Percentiles rank a stretch among this genome's conserved stretches.
Evolutionary conservation across 2,329 filamentous ascomycete species (phyloP).

Genomic region (Alternaria alternata): DNA sequence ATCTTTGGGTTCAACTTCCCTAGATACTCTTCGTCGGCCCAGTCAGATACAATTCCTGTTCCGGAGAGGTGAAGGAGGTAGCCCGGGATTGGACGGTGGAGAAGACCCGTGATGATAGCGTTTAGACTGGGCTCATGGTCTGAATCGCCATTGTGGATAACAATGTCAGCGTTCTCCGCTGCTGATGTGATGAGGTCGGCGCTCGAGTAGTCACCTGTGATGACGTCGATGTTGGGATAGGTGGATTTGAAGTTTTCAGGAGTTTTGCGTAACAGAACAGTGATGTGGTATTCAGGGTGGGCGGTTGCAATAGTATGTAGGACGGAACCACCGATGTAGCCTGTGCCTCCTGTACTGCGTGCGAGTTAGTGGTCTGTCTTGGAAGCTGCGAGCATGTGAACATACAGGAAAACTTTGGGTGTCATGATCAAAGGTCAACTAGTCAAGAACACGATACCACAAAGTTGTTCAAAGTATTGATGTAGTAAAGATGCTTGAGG

Average conservation of each 20-base stretch:
- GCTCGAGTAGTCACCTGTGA: conserved; percentile 60
- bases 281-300: conserved; percentile 59
- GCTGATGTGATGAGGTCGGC: conserved; percentile 55
- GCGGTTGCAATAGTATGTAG: conserved; percentile 56
- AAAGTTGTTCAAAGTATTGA: too few relatives aligned
- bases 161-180: conserved; percentile 59
- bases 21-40: conserved; percentile 43
- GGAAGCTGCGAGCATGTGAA: neutral
- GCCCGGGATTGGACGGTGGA: conserved; percentile 52
- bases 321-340: conserved; percentile 63
- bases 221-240: conserved; percentile 56
- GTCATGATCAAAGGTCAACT: too few relatives aligned
- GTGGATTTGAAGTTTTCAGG: conserved; percentile 34
- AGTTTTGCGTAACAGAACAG: conserved; percentile 55
- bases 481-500: too few relatives aligned
- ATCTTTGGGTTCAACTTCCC: conserved; percentile 47
- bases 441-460: too few relatives aligned
- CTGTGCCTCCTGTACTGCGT: conserved; percentile 59
- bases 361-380: neutral
- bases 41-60: conserved; percentile 62
- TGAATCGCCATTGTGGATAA: conserved; percentile 50
- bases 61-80: conserved; percentile 64
- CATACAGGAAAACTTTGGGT: too few relatives aligned
- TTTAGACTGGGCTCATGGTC: conserved; percentile 44
- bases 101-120: conserved; percentile 62